Base-by-base conservation (phyloP, 169 alveolate genomes). In the Eimeria praecox region DNA sequence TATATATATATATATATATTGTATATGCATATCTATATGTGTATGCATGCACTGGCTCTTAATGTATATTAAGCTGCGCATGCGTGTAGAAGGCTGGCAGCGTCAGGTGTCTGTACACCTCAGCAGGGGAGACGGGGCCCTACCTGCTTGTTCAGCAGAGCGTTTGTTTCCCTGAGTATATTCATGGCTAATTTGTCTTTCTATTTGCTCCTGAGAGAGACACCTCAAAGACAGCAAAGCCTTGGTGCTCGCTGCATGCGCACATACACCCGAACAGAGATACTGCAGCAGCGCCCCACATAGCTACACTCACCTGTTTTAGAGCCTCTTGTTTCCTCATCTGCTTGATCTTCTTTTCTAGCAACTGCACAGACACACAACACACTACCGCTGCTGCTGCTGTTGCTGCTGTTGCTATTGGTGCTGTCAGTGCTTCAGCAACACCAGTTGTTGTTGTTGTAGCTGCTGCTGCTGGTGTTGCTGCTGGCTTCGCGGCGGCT, bases 161-260 rank as follows among this genome's bases (percentile, higher is more conserved):
- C 52, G 73, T n/a, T 82, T 82, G 75, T 16, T 82, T 30, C 91
- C 91, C 71, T 82, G 91, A 16, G 42, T 33, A 49, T 82, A 82
- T 22, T 82, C 54, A 12, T 82, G 46, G 44, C 75, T 52, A 12
- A 82, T 82, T 52, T 82, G 91, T 30, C 91, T 24, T 30, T 82
- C 91, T 49, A 82, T 54, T 33, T 52, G 73, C 44, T 82, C 91
- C 91, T 82, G 75, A 14, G 27, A 9, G 54, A 75, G 16, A 75
- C 44, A 44, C 62, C 18, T 16, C 18, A 62, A 38, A 20, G 3
- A 18, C 62, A 78, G 52, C 88, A 40, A 18, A 14, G 38, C 40
- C 64, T 42, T 78, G 24, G 49, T 4, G 12, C 38, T 59, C 69
- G 0, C 69, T 59, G 30, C n/a, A 59, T 59, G 1, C 69, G 46